These are phyloP conservation scores for Erigeron philadelphicus DNA, from an alignment of 140 eudicot genomes.

Conservation along the genomic window DNA sequence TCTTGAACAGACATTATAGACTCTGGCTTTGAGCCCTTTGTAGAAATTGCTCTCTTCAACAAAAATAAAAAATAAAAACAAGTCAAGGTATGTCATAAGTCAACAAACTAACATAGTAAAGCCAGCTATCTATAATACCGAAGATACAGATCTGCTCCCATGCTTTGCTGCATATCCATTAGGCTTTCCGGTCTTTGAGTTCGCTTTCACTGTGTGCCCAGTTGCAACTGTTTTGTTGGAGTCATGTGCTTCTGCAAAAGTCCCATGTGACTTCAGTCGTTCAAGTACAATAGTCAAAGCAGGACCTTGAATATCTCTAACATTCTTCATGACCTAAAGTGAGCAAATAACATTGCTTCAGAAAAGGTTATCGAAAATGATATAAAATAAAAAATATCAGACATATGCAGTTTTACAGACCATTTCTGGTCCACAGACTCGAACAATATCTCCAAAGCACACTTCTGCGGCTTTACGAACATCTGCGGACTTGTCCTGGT, in stretches of 20 bases:
- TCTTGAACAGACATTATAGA: conserved; percentile 79
- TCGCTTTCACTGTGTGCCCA: conserved; percentile 42
- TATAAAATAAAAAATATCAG: not conserved
- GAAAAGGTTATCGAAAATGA: not conserved
- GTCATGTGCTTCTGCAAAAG: conserved; percentile 47
- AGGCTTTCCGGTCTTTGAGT: conserved; percentile 55
- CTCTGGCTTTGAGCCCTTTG: conserved; percentile 70
- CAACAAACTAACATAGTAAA: conserved; percentile 7
- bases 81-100: conserved; percentile 19
- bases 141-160: conserved; percentile 65
- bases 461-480: conserved; percentile 98
- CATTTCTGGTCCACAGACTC: conserved; percentile 86
- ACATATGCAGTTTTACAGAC: conserved; percentile 30
- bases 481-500: conserved; percentile 95
- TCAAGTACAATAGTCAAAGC: conserved; percentile 90
- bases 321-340: conserved; percentile 70
- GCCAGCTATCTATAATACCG: conserved; percentile 39
- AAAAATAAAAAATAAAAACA: conserved; percentile 1
- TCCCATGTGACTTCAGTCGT: conserved; percentile 69
- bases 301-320: conserved; percentile 89
- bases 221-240: conserved; percentile 41
- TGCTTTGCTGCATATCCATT: conserved; percentile 58
- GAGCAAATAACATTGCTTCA: conserved; percentile 3
- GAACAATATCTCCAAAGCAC: conserved; percentile 72
- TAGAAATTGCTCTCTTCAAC: conserved; percentile 53